Percentiles rank a stretch among this genome's conserved stretches.
Evolutionary conservation across 805 yeast genomes (phyloP).

Genomic region (Nakazawaea sp.): DNA sequence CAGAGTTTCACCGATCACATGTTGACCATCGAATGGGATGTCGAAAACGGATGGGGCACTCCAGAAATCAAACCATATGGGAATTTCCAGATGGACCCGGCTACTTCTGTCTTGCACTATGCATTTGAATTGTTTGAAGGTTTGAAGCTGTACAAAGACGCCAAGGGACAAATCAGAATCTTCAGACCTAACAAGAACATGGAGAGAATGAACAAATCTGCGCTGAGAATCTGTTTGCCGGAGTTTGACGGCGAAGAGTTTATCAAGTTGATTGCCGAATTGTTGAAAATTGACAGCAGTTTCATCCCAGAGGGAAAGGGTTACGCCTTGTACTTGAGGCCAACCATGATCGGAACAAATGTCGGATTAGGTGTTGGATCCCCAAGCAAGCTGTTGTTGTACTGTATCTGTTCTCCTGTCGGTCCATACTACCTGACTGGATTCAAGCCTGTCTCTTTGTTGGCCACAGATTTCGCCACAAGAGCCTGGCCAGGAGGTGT

Average conservation of each 20-base stretch:
- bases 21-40: conserved; percentile 80
- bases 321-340: conserved; percentile 88
- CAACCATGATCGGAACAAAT: conserved; percentile 91
- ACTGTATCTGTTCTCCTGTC: conserved; percentile 89
- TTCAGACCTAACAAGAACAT: conserved; percentile 92
- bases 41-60: conserved; percentile 73
- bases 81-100: conserved; percentile 72
- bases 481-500: conserved; percentile 99
- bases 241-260: conserved; percentile 75
- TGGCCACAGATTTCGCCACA: conserved; percentile 92
- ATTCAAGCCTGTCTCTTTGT: conserved; percentile 89
- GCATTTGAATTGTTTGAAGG: conserved; percentile 96
- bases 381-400: conserved; percentile 78
- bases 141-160: conserved; percentile 78
- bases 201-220: conserved; percentile 85
- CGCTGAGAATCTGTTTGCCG: conserved; percentile 85
- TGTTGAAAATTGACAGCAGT: conserved; percentile 65
- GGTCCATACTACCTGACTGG: conserved; percentile 96
- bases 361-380: conserved; percentile 80
- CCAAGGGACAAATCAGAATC: conserved; percentile 61
- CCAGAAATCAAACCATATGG: conserved; percentile 88
- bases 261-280: conserved; percentile 66
- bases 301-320: conserved; percentile 85
- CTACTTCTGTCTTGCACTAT: conserved; percentile 87
- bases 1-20: conserved; percentile 82